These are phyloP conservation scores for Przewalskia tangutica DNA, from an alignment of 257 asterid species.

Conservation along the genomic window DNA sequence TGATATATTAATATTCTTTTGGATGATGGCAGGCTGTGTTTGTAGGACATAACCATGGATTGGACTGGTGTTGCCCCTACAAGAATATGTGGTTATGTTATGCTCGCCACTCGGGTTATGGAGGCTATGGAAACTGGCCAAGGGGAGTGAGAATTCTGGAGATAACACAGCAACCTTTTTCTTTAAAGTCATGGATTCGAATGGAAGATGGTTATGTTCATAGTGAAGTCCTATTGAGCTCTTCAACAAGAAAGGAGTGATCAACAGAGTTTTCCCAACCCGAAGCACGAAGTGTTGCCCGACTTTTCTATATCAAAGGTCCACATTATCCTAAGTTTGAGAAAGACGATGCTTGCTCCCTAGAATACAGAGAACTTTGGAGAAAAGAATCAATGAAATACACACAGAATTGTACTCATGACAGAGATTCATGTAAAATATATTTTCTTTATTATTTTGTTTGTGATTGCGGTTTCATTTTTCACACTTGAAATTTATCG, in stretches of 20 bases:
- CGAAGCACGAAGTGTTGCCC: background rate
- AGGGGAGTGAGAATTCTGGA: slow-evolving; percentile 71
- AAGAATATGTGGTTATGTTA: slow-evolving; percentile 77
- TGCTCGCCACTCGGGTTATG: slow-evolving; percentile 93
- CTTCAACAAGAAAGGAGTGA: slow-evolving; percentile 9
- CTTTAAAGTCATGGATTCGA: slow-evolving; percentile 73
- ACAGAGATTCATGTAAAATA: background rate
- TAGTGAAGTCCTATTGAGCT: slow-evolving; percentile 49
- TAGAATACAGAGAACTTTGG: background rate
- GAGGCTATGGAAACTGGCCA: slow-evolving; percentile 84
- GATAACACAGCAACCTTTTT: slow-evolving; percentile 45
- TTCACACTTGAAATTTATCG: no score
- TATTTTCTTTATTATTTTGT: background rate
- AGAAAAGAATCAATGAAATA: background rate
- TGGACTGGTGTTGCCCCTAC: slow-evolving; percentile 95
- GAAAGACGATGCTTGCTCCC: background rate
- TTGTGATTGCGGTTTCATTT: background rate
- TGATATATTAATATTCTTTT: background rate
- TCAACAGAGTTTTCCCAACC: background rate
- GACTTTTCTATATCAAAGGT: background rate
- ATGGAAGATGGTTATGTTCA: slow-evolving; percentile 70
- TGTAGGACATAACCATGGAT: slow-evolving; percentile 91
- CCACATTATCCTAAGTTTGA: background rate
- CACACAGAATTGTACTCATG: background rate
- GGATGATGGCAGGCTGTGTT: slow-evolving; percentile 60